Conservation (phyloP, 148 eudicot genomes). For the Chenopodium suecicum region DNA sequence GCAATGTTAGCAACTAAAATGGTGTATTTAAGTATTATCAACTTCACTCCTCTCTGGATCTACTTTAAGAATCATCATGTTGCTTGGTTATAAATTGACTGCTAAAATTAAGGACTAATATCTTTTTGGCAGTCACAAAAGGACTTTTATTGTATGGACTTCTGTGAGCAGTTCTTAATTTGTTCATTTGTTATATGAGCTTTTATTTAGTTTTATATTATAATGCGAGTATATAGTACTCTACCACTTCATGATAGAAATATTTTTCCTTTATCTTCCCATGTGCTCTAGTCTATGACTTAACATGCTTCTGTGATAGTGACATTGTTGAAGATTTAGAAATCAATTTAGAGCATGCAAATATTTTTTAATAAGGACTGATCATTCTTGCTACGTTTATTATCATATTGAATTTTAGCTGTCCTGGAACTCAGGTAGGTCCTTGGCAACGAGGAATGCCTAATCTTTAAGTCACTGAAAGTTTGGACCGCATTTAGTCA, state of each 20-base stretch:
- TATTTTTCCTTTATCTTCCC: background rate
- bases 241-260: background rate
- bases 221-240: background rate
- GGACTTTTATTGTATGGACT: too few relatives aligned
- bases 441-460: slow-evolving; percentile 23
- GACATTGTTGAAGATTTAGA: too few relatives aligned
- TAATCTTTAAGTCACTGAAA: slow-evolving; percentile 22
- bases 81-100: too few relatives aligned
- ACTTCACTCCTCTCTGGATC: background rate
- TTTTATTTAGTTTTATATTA: too few relatives aligned
- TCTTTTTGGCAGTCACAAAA: too few relatives aligned
- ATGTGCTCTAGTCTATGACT: background rate
- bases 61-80: too few relatives aligned
- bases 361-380: background rate
- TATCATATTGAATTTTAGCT: background rate
- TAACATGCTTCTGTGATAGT: background rate
- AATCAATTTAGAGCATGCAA: background rate
- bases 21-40: background rate
- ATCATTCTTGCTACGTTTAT: background rate
- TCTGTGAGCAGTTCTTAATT: too few relatives aligned
- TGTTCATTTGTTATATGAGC: too few relatives aligned
- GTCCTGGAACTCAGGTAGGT: slow-evolving; percentile 28
- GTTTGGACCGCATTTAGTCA: background rate
- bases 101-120: too few relatives aligned
- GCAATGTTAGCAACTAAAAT: background rate